Base-by-base conservation (phyloP, 805 yeast species). In the Clavispora vitiphila region DNA sequence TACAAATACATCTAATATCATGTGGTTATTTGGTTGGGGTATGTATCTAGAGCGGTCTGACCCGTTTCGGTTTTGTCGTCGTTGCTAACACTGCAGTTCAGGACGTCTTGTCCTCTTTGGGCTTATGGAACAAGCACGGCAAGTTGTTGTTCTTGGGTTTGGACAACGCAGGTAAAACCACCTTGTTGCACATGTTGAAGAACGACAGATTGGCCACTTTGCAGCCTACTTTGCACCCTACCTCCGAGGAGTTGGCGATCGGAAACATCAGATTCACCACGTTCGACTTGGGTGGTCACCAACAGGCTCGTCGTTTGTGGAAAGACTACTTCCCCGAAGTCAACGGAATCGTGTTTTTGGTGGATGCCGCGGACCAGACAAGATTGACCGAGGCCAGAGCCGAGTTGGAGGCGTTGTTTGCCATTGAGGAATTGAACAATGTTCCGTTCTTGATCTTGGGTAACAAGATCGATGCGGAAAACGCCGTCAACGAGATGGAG, bases 251-350 rank as follows among this genome's bases (percentile, higher is more conserved):
- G 65, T 78, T 93, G 57, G 90, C 97, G 48, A 93, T 93, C 57
- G 99, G 98, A 54, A 84, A 86, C 55, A 95, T 91, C 48, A 83
- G 91, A 65, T 93, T 93, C 77, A 93, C 99, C 46, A 93, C 99
- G 22, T 93, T 93, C 58, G 99, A 93, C 66, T 77, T 93, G 55
- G 99, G 99, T 68, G 99, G 99, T 34, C 99, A 93, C 73, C 83
- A 80, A 65, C 97, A 91, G 71, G 98, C 99, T 38, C 90, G 99
- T 72, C 88, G 99, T 71, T 81, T 93, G 61, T 93, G 99, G 99
- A 90, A 90, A 64, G 98, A 93, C 65, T 93, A 93, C 67, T 93
- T 93, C 83, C 99, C 99, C 45, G 99, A 93, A 71, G 99, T 93
- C 38, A 86, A 89, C 65, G 99, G 97, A 42, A 93, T 93, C 53